phyloP scores from a whole-genome alignment of 2,329 filamentous ascomycete genomes.

The Phoma herbarum region DNA sequence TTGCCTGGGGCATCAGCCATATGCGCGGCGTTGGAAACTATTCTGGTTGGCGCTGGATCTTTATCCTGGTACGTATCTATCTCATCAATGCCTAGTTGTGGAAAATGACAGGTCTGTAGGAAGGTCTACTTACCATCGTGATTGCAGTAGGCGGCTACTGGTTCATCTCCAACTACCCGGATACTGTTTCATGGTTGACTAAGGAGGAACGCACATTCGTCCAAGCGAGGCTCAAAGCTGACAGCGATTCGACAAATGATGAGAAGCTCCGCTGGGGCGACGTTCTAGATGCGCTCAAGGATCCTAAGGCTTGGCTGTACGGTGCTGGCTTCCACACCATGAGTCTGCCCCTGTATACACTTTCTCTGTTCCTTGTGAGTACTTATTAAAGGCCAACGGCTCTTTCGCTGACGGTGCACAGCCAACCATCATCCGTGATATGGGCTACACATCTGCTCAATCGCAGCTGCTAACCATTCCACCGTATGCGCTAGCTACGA shows the following conservation, averaged over 20 bases:
- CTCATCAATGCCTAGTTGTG: too few species aligned
- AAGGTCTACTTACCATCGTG: conserved; percentile 49
- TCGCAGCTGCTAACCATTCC: conserved; percentile 59
- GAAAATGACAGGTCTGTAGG: conserved; percentile 33
- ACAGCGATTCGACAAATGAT: conserved; percentile 73
- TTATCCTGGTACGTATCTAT: conserved; percentile 46
- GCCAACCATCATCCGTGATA: conserved; percentile 61
- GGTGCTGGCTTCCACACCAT: conserved; percentile 76
- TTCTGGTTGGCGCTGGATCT: conserved; percentile 54
- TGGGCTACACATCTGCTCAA: conserved; percentile 54
- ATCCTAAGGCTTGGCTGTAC: conserved; percentile 63
- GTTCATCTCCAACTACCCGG: conserved; percentile 73
- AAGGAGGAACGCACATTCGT: conserved; percentile 64
- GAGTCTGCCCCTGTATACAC: conserved; percentile 61
- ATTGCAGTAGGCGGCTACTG: conserved; percentile 54
- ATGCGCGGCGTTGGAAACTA: conserved; percentile 63
- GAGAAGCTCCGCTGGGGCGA: conserved; percentile 75
- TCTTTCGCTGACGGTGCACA: conserved; percentile 44
- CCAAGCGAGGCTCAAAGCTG: conserved; percentile 68
- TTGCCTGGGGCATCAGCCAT: conserved; percentile 68
- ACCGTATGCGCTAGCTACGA: conserved; percentile 52
- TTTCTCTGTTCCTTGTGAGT: conserved; percentile 52
- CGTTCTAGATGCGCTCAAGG: conserved; percentile 67
- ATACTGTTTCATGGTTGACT: conserved; percentile 66
- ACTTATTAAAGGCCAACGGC: not conserved